phyloP scores from a whole-genome alignment of 768 basidiomycete species.

The Auricularia sp. region DNA sequence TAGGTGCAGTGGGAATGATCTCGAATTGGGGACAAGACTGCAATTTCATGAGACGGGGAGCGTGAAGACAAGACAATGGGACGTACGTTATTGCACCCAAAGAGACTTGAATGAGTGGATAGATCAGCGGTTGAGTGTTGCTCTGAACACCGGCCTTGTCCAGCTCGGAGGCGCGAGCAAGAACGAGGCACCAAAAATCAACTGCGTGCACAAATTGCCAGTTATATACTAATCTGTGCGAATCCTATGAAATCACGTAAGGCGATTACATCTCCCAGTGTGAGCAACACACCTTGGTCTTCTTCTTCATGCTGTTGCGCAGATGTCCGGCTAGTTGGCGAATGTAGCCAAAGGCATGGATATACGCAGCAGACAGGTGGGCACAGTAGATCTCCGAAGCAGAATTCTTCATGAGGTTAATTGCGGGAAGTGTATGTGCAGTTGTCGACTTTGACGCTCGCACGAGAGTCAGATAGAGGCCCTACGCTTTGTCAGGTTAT shows the following conservation, averaged over 20 bases:
- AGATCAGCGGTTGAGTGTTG: conserved; percentile 79
- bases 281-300: conserved; percentile 52
- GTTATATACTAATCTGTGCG: conserved; percentile 92
- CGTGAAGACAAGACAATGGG: background rate
- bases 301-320: conserved; percentile 81
- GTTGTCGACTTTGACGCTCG: conserved; percentile 80
- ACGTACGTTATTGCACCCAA: conserved; percentile 86
- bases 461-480: conserved; percentile 79
- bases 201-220: conserved; percentile 96
- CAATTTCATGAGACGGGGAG: background rate
- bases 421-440: conserved; percentile 75
- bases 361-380: conserved; percentile 66
- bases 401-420: conserved; percentile 96
- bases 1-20: conserved; percentile 91
- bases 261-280: background rate
- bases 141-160: conserved; percentile 50
- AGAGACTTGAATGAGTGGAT: conserved; percentile 90
- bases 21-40: conserved; percentile 81
- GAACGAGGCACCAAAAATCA: conserved; percentile 91
- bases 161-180: conserved; percentile 68
- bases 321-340: conserved; percentile 90
- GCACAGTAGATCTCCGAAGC: conserved; percentile 86
- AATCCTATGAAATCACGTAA: conserved; percentile 42
- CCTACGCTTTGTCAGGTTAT: conserved; percentile 31
- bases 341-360: conserved; percentile 93